These are phyloP conservation scores for Rhodamnia rubescens DNA, from an alignment of 345 rosid species.

Conservation along the genomic window DNA sequence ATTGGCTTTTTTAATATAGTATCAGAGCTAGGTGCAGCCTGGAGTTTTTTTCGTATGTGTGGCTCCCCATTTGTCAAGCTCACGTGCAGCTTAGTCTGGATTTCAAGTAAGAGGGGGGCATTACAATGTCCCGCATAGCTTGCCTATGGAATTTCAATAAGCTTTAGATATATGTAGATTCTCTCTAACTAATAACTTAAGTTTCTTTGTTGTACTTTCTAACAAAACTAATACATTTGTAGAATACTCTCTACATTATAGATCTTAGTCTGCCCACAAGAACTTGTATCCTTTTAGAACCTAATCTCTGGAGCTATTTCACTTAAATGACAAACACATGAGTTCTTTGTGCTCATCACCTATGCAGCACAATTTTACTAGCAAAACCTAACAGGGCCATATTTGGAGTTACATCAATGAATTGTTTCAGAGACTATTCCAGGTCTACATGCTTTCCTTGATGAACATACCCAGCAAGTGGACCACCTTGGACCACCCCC, in stretches of 20 bases:
- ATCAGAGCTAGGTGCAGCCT: neutral
- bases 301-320: neutral
- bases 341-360: neutral
- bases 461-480: neutral
- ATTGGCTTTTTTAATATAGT: neutral
- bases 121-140: neutral
- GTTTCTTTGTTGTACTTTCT: neutral
- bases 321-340: neutral
- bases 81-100: neutral
- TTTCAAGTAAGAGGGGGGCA: neutral
- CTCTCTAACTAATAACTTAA: neutral
- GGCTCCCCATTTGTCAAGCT: neutral
- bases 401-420: neutral
- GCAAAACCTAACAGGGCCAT: neutral
- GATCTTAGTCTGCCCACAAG: neutral
- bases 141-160: neutral
- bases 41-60: neutral
- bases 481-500: neutral
- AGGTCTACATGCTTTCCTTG: neutral
- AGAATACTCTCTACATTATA: neutral
- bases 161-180: neutral
- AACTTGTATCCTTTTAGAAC: neutral
- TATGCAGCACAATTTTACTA: neutral
- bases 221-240: neutral
- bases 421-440: neutral